Evolutionary conservation across 2,329 filamentous ascomycete genomes (phyloP), one percentile per base, ranked within the genome.

Genomic region (Penicillium paneum): DNA sequence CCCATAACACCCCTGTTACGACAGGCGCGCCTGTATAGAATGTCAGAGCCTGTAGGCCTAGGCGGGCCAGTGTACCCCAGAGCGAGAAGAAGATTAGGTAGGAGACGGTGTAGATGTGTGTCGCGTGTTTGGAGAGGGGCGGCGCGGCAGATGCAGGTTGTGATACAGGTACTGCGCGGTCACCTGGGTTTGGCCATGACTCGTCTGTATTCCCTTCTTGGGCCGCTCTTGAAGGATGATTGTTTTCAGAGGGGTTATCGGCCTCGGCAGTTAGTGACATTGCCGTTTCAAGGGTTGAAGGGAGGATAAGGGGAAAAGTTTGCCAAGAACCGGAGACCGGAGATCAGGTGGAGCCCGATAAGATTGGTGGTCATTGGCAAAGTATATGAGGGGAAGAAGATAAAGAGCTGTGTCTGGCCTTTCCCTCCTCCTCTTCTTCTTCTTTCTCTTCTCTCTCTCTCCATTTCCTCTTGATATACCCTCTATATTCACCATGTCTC

Each of bases 1-100:
- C 87, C 93, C 93, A 97, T 21, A 96, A 74, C 2, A 89, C 86
- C 47, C 84, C 82, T 52, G 90, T 92, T 5, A 84, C 77, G 21
- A 94, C 78, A 0, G 91, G 91, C 0, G 89, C 84, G 21, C 87
- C 88, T 1, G 88, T 85, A 69, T 96, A 97, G 52, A 81, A 83
- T 0, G 91, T 94, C 48, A 97, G 75, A 43, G 87, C 86, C 67
- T 91, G 84, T 8, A 96, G 75, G 4, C 91, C 92, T 0, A 97
- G 76, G 11, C 93, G 84, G 0, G 91, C 89, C 26, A 97, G 81
- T 0, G 91, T 94, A 34, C 93, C 93, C 36, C 93, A 74, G 17
- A 97, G 81, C 17, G 92, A 86, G 73, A 96, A 97, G 67, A 97
- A 80, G 55, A 95, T 79, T 24, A 97, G 83, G 71, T 96, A 90